phyloP scores from a whole-genome alignment of 179 eudicot genomes.

The Beta corolliflora region DNA sequence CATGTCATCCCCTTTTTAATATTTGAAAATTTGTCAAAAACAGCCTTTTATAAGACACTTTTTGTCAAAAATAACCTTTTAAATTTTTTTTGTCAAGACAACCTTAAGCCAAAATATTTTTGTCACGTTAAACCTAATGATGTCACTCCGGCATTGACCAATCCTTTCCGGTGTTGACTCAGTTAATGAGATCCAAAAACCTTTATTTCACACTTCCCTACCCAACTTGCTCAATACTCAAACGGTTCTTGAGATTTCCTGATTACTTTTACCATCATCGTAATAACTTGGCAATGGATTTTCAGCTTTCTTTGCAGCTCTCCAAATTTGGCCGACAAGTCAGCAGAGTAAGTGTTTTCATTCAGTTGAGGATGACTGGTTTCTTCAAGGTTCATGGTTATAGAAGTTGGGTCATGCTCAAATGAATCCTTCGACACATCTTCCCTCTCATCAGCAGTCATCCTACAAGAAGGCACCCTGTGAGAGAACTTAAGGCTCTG shows the following conservation, averaged over 20 bases:
- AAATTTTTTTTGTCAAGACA: no score
- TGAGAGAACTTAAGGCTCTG: constrained; percentile 58
- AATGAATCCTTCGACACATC: constrained; percentile 55
- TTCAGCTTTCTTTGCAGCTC: constrained; percentile 10
- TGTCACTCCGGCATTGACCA: no score
- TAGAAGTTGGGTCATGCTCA: constrained; percentile 83
- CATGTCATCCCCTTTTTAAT: no score
- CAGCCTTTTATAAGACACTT: no score
- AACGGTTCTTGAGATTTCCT: background rate
- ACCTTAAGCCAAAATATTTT: no score
- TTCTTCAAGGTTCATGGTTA: constrained; percentile 48
- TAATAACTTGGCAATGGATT: background rate
- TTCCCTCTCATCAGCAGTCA: constrained; percentile 51
- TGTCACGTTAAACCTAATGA: no score
- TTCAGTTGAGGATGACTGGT: constrained; percentile 28
- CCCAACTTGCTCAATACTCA: no score
- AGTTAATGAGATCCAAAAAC: no score
- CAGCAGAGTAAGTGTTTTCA: constrained; percentile 13
- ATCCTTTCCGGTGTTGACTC: no score
- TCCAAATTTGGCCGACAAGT: constrained; percentile 25
- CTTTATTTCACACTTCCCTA: no score
- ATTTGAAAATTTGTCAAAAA: no score
- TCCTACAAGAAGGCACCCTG: constrained; percentile 56
- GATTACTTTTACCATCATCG: constrained; percentile 16
- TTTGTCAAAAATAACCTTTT: no score